Base-by-base conservation (phyloP, 805 yeast genomes). In the Wickerhamiella lipophila region DNA sequence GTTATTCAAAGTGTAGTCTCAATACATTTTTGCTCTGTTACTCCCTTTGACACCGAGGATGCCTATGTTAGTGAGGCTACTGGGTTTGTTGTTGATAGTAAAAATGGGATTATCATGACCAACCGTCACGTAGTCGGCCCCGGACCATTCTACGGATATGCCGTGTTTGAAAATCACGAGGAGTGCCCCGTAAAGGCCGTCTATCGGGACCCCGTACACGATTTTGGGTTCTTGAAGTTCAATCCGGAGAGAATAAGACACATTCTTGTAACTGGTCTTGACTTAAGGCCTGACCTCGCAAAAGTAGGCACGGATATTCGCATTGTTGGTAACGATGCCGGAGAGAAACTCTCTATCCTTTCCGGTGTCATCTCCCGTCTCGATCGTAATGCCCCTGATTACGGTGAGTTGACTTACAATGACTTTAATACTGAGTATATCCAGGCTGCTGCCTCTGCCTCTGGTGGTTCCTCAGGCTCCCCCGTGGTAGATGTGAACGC, bases 71-170 rank as follows among this genome's bases (percentile, higher is more conserved):
- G 62, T 26, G 94, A 88, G 64, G 96, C 96, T n/a, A 85, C 96
- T 0, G 96, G 96, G 1, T 88, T 88, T 63, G 86, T 88, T 5
- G 96, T 88, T 9, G 96, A 88, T 63, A 73, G 89, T 2, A 70
- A 74, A 49, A 65, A 77, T 22, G 96, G 96, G 13, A 76, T 87
- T 51, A 86, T 88, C 53, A 71, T 88, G 62, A 88, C 96, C 9
- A 88, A 88, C 66, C 74, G 96, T 60, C 96, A 88, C 60, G 96
- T 88, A 44, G 96, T 87, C 38, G 95, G 95, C 1, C 87, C 96
- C 0, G 95, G 96, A 15, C 96, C 96, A 1, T 87, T 88, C 63
- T 75, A 79, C 30, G 96, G 96, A 0, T 85, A 82, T 60, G 95
- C 84, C 0, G 86, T 88, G 1, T 88, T 88, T 60, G 95, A 88